Base-by-base conservation (phyloP, 805 yeast genomes). In the Kuraishia cidri region DNA sequence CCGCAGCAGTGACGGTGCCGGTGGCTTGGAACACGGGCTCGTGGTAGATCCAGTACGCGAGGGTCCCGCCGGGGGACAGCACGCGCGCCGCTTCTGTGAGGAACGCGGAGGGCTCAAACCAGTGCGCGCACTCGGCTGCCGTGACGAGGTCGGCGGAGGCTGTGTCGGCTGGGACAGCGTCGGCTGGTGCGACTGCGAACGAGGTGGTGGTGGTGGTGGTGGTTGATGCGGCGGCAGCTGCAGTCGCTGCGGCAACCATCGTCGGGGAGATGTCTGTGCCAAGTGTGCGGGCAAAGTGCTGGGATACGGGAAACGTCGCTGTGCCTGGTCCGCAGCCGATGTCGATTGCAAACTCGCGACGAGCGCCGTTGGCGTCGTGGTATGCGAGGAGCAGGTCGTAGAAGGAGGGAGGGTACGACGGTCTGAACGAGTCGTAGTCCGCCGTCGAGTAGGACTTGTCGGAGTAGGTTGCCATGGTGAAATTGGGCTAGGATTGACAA, bases 321-420 rank as follows among this genome's bases (percentile, higher is more conserved):
- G 75, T 75, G 0, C 94, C 94, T 0, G 92, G 72, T 1, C 94
- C 94, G 52, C 87, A 79, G 0, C 92, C 94, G 4, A 79, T 56
- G 54, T 86, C 95, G 9, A 83, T 19, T 3, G 75, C 69, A n/a
- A 60, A 38, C 1, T 48, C 33, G 2, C 45, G 39, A n/a, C n/a
- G n/a, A n/a, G n/a, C n/a, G n/a, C n/a, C n/a, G n/a, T 40, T 37
- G 2, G 43, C 50, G 4, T 52, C 55, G 11, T 48, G 47, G 47
- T 72, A 76, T 1, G 41, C 36, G 6, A 52, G 28, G 16, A 79
- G 40, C 20, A 51, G 48, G 1, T 62, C 46, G 45, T 65, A 78
- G 33, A 80, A 65, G 4, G 48, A 41, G 4, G 43, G 45, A 0
- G 87, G 84, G 43, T 85, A 85, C 1, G 68, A 54, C 2, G 95